Base-by-base conservation (phyloP, 257 asterid genomes). In the Solanum clarkiae region DNA sequence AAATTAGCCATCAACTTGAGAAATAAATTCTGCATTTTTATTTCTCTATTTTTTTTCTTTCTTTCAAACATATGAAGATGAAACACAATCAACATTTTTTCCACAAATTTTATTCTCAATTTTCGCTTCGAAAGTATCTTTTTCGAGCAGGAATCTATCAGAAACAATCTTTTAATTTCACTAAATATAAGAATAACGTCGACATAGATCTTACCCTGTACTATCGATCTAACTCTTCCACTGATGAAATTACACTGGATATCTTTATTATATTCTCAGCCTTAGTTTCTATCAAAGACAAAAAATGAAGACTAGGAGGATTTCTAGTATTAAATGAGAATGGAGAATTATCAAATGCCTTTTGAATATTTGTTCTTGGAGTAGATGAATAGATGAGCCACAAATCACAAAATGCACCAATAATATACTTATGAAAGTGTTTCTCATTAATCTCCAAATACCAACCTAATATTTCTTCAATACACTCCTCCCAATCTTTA, bases 401-500 rank as follows among this genome's bases (percentile, higher is more conserved):
- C 88, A 92, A 80, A 62, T 93, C 94, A 18, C 88, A 90, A 79
- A 92, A 93, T 7, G 94, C 97, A 18, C 87, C 88, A n/a, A 93
- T 91, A 68, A 93, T 89, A 70, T 90, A 91, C 1, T 91, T 93
- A 54, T 92, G 96, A 54, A 84, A 89, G 36, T 66, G 44, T 59
- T 85, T 87, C 59, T 57, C 85, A 71, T 93, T 93, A 18, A 91
- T 87, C 40, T 82, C 87, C n/a, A 93, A 89, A 84, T 90, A 93
- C 36, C 90, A 91, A 62, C 86, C 56, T 56, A 93, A 74, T 20
- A 92, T 86, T 20, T 89, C 93, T 84, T 92, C 94, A 65, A 93
- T 74, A 10, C 60, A 75, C 3, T 86, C 90, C 92, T 95, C 89
- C 54, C 89, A 87, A 54, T 90, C 90, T 32, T 88, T 88, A 45